Percentiles rank a stretch among this genome's conserved stretches.
phyloP scores from a whole-genome alignment of 139 green algal species.

The Zygnema cylindricum region DNA sequence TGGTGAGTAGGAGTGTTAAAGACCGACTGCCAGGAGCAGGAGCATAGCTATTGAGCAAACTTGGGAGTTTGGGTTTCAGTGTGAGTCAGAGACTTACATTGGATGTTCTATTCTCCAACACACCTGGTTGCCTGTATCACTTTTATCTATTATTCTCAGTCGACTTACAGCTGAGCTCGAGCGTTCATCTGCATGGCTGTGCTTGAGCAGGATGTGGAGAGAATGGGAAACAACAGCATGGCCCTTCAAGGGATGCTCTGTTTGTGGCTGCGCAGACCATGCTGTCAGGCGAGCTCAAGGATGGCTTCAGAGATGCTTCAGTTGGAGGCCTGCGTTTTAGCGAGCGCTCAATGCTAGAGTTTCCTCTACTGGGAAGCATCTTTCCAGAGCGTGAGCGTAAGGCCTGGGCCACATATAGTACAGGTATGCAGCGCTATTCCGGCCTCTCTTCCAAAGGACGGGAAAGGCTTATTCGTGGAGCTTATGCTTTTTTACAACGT shows the following conservation, averaged over 20 bases:
- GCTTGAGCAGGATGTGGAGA: neutral
- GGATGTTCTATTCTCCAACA: neutral
- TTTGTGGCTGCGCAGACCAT: neutral
- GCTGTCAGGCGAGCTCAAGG: neutral
- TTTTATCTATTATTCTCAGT: neutral
- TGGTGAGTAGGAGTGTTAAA: too few species aligned
- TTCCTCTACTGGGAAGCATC: slow-evolving; percentile 1
- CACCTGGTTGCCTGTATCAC: neutral
- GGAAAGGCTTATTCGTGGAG: slow-evolving; percentile 2
- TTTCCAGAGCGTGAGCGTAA: neutral
- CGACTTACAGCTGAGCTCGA: neutral
- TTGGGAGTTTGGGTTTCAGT: neutral
- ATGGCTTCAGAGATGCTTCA: neutral
- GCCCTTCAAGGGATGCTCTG: neutral
- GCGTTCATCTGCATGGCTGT: neutral
- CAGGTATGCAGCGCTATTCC: neutral
- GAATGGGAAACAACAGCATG: neutral
- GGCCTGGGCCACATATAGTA: neutral
- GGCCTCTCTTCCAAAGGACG: neutral
- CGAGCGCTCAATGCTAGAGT: neutral
- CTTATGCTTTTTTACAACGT: neutral
- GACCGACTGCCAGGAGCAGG: too few species aligned
- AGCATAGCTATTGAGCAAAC: neutral
- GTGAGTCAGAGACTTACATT: neutral
- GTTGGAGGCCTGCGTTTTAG: neutral